Conservation (phyloP, 257 asterid genomes). For the Handroanthus guayacan region DNA sequence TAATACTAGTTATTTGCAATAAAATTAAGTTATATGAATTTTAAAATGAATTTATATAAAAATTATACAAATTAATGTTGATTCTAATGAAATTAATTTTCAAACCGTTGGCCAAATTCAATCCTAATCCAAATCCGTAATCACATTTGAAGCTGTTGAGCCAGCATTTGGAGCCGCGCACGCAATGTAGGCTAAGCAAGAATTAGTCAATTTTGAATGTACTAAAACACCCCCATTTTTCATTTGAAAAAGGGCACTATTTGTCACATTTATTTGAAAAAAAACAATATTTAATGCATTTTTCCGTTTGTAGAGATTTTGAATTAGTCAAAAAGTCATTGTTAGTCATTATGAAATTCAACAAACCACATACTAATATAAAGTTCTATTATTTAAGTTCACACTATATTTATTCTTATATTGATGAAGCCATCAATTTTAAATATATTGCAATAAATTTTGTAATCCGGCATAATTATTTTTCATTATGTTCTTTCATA, state of each 20-base stretch:
- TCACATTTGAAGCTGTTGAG: background rate
- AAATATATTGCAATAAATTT: background rate
- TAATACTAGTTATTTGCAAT: too few relatives aligned
- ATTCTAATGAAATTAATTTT: background rate
- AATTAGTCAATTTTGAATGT: background rate
- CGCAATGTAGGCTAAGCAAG: background rate
- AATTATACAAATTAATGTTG: background rate
- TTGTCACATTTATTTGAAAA: conserved; percentile 5
- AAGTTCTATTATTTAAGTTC: background rate
- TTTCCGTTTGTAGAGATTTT: background rate
- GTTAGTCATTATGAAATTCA: background rate
- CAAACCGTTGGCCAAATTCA: background rate
- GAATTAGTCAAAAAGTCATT: background rate
- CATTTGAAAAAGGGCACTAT: background rate
- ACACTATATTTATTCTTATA: background rate
- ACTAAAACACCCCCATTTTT: background rate
- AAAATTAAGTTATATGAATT: too few relatives aligned
- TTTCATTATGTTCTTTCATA: too few relatives aligned
- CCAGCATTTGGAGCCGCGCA: background rate
- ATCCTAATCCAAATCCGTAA: background rate
- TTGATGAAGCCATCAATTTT: background rate
- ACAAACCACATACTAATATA: background rate
- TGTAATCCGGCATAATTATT: too few relatives aligned
- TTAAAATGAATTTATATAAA: background rate
- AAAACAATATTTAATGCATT: background rate